Evolutionary conservation across 352 stramenopile genomes (phyloP), one percentile per base, ranked within the genome.

Genomic region (Aphanomyces cochlioides): DNA sequence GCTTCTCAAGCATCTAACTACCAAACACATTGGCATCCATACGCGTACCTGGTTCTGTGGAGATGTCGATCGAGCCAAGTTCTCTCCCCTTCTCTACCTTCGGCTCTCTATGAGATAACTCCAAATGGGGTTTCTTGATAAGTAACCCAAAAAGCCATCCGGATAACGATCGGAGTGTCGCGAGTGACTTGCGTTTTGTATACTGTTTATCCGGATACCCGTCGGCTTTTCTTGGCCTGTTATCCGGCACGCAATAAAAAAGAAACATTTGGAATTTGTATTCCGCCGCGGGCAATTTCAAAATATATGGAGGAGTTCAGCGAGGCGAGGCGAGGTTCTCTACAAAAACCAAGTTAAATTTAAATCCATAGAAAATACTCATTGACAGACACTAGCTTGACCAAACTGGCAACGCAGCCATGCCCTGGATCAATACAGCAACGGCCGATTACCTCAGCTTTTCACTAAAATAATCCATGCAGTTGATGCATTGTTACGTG

Each of bases 71-170:
- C 34, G 17, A 17, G 15, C 54, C 54, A 61, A 61, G 54, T 37
- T 61, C 54, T 19, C 54, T 61, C 54, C 39, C 54, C 54, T 39
- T 40, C 19, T 61, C 54, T 19, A 40, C 54, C 54, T 61, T 61
- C 39, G 54, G 54, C 54, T 41, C 36, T 21, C 50, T 58, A 28
- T 21, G 54, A 61, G 54, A 61, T 61, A 61, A 61, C 54, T 61
- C 54, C 54, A 61, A 61, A 61, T 61, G 54, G 54, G 54, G 54
- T 61, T 61, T 61, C 54, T 40, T 61, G 54, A 61, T 61, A 61
- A 61, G 54, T 61, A 61, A 61, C 54, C 39, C 28, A 37, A 61
- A 39, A 39, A 19, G 15, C 43, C 17, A n/a, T 61, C 54, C 54
- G 54, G 54, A 61, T 61, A 61, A 37, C 5, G 7, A 17, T 6